Base-by-base conservation (phyloP, 192 early-diverging fungal genomes). In the Dissophora globulifera region DNA sequence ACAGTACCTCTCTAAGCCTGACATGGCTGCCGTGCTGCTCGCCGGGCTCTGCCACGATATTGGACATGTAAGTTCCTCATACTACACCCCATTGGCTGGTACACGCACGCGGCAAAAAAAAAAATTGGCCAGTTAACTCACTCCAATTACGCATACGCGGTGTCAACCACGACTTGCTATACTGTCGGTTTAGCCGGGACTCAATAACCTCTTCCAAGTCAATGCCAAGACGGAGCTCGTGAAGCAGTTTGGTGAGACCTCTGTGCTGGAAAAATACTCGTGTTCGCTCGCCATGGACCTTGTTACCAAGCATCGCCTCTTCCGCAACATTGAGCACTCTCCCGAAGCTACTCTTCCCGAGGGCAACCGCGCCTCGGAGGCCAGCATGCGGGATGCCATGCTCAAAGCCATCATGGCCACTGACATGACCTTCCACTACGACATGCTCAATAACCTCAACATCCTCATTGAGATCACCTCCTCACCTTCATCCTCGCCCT, bases 341-440 rank as follows among this genome's bases (percentile, higher is more conserved):
- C 51, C 58, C 1, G 53, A 40, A 7, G 57, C 81, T 46, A 82
- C 78, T 42, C 72, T 82, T 20, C 81, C 81, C 2, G 76, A 84
- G 52, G 85, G 85, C 33, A 79, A 69, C 51, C 75, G 79, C 49
- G 78, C 78, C 32, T 87, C 87, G 0, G 83, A 85, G 31, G 59
- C 57, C 3, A 52, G 80, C 35, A 69, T 90, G 31, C 68, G 78
- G 19, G 50, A 49, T 4, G 65, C 83, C 13, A 87, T 92, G 58
- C 69, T 82, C 17, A 91, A 93, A 62, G 90, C 88, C 40, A 94
- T 98, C 58, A 83, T 98, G 38, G 87, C 90, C 19, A 98, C 96
- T 1, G 96, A 98, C 69, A 98, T 98, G 96, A 80, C 85, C 2
- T 87, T 90, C 11, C 96, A 98, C 70, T 98, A 94, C 82, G 84